Percentiles rank a stretch among this genome's conserved stretches.
Conservation (phyloP, 352 stramenopile genomes). For the Phytophthora parvispora region DNA sequence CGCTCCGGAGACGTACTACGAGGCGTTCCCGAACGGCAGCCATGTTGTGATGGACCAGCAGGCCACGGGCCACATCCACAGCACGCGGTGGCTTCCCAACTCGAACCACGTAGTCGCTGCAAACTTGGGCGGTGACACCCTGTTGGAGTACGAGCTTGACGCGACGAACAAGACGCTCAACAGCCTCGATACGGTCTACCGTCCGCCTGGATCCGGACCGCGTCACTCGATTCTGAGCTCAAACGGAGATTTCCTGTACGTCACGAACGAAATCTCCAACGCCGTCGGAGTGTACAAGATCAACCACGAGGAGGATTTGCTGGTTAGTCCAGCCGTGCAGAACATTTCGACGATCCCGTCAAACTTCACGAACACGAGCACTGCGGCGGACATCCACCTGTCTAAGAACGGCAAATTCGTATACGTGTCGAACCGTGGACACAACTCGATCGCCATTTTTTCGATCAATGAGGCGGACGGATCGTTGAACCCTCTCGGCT, state of each 20-base stretch:
- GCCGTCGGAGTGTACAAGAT: constrained; percentile 56
- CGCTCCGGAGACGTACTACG: constrained; percentile 25
- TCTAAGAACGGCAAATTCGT: constrained; percentile 54
- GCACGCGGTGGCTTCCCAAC: constrained; percentile 54
- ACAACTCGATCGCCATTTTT: constrained; percentile 67
- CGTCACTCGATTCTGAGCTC: constrained; percentile 61
- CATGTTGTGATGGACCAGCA: constrained; percentile 37
- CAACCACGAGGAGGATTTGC: constrained; percentile 13
- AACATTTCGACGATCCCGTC: constrained; percentile 53
- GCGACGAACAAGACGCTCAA: constrained; percentile 32
- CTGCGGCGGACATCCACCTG: constrained; percentile 52
- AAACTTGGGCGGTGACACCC: constrained; percentile 57
- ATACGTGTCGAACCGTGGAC: constrained; percentile 65
- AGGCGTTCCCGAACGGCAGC: constrained; percentile 46
- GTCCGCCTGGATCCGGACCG: constrained; percentile 49
- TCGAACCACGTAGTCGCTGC: constrained; percentile 45
- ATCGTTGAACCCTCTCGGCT: constrained; percentile 37
- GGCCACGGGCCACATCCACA: constrained; percentile 60
- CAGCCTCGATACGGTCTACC: constrained; percentile 17
- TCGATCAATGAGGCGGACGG: constrained; percentile 26
- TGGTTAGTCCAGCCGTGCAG: constrained; percentile 42
- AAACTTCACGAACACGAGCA: constrained; percentile 24
- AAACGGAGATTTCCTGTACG: constrained; percentile 50
- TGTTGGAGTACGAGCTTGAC: constrained; percentile 56
- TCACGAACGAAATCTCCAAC: constrained; percentile 63